These are phyloP conservation scores for Wickerhamomyces sp. DNA, from an alignment of 1,139 yeast species.

Conservation along the genomic window DNA sequence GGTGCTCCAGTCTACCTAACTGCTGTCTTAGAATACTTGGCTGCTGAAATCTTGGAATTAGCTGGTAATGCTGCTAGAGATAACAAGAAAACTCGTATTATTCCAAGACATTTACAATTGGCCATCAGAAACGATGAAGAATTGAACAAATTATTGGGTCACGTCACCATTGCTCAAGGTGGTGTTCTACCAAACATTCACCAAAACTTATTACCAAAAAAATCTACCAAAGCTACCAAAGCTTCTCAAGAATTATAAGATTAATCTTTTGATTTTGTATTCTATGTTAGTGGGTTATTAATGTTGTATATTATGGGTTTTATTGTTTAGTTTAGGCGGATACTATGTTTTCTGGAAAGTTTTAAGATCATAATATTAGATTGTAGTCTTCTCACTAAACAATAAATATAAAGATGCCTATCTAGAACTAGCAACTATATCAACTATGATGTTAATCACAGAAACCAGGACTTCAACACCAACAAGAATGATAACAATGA, in stretches of 20 bases:
- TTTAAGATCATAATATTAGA: neutral
- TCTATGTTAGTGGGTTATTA: conserved; percentile 18
- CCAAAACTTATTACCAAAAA: conserved; percentile 94
- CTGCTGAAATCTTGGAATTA: conserved; percentile 95
- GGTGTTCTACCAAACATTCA: conserved; percentile 98
- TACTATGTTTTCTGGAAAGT: conserved; percentile 22
- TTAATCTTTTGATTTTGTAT: conserved; percentile 1
- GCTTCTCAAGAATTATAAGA: conserved; percentile 83
- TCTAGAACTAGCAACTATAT: conserved; percentile 30
- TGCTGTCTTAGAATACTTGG: conserved; percentile 92
- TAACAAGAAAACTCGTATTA: conserved; percentile 96
- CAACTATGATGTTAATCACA: conserved; percentile 57
- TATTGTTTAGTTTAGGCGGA: conserved; percentile 24
- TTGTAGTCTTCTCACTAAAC: neutral
- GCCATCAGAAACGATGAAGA: conserved; percentile 99
- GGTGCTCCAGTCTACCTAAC: conserved; percentile 97
- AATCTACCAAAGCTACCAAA: conserved; percentile 71
- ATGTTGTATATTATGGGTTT: conserved; percentile 26
- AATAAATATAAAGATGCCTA: neutral
- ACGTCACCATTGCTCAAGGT: conserved; percentile 96
- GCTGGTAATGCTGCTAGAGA: conserved; percentile 99
- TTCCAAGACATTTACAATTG: conserved; percentile 96
- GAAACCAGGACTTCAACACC: conserved; percentile 92
- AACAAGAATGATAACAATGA: conserved; percentile 86
- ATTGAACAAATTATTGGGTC: conserved; percentile 89